Evolutionary conservation across 2,329 filamentous ascomycete genomes (phyloP), one percentile per base, ranked within the genome.

Genomic region (Geosmithia putterillii): DNA sequence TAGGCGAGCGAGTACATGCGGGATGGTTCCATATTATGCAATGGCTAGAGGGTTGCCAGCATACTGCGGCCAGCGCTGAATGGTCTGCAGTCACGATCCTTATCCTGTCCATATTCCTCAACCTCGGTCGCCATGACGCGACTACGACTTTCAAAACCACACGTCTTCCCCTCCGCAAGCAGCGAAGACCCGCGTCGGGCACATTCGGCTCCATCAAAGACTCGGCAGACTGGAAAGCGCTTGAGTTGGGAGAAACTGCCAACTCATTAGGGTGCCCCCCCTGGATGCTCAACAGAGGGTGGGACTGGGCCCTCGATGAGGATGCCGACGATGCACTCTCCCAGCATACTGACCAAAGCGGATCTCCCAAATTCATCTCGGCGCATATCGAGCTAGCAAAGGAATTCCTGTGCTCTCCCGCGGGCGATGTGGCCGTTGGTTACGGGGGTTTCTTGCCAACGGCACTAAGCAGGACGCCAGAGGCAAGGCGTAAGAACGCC

Each of bases 1-100:
- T 73, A 36, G 76, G 63, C 47, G 81, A 67, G 63, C 83, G 67
- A 21, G 62, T 87, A 9, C 63, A 85, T 45, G 71, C 79, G 9
- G 77, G 74, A 2, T 89, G 84, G 82, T 84, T 83, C 73, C 80
- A 86, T 54, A 70, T 76, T 18, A 73, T 83, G 61, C 75, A 78
- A 47, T 90, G 84, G 84, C 65, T 86, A 36, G 63, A 65, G 23
- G 54, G 61, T 10, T 69, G 71, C 44, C 64, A 69, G 4, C 61
- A 70, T 4, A 55, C 64, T 7, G 56, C 68, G 14, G 59, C 61
- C 3, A 71, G 82, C 47, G 45, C 64, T 2, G 85, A 89, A 57
- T 89, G 83, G 83, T 82, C 81, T 4, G 75, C 79, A 2, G 57
- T 83, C 40, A 68, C 78, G 3, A 69, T 84, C 9, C 66, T 82